phyloP scores from a whole-genome alignment of 768 basidiomycete species.

The Gymnopilus dilepis region DNA sequence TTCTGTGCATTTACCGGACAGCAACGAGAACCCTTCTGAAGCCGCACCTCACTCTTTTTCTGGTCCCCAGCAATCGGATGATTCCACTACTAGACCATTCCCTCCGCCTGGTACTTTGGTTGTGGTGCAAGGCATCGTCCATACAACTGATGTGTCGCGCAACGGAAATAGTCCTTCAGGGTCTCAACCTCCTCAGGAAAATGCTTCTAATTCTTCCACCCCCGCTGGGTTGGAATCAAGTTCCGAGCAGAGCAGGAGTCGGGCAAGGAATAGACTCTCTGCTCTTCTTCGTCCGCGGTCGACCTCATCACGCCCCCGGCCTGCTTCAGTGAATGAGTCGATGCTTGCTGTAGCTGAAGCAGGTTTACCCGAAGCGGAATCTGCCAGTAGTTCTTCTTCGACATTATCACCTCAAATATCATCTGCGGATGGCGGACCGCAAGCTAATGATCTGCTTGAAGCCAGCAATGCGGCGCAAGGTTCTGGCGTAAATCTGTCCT shows the following conservation, averaged over 20 bases:
- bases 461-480: slow-evolving; percentile 5
- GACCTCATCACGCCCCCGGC: slow-evolving; percentile 19
- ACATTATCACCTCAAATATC: slow-evolving; percentile 14
- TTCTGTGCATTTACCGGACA: slow-evolving; percentile 1
- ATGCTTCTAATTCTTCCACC: slow-evolving; percentile 31
- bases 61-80: slow-evolving; percentile 15
- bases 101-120: slow-evolving; percentile 81
- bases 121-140: slow-evolving; percentile 83
- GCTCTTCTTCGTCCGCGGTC: slow-evolving; percentile 28
- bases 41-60: slow-evolving; percentile 16
- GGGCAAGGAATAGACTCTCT: slow-evolving; percentile 36
- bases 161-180: slow-evolving; percentile 20
- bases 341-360: slow-evolving; percentile 5
- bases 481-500: not conserved
- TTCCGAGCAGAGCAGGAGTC: slow-evolving; percentile 23
- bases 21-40: slow-evolving; percentile 9
- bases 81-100: slow-evolving; percentile 51
- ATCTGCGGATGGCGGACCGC: slow-evolving; percentile 5
- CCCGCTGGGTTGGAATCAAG: slow-evolving; percentile 29
- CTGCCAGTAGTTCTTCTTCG: slow-evolving; percentile 2
- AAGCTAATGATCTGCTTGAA: slow-evolving; percentile 12
- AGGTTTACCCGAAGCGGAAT: slow-evolving; percentile 23
- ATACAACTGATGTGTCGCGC: slow-evolving; percentile 68
- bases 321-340: slow-evolving; percentile 13
- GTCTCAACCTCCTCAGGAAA: slow-evolving; percentile 2